phyloP scores from a whole-genome alignment of 2,329 filamentous ascomycete species.

The Talaromyces albobiverticillius region DNA sequence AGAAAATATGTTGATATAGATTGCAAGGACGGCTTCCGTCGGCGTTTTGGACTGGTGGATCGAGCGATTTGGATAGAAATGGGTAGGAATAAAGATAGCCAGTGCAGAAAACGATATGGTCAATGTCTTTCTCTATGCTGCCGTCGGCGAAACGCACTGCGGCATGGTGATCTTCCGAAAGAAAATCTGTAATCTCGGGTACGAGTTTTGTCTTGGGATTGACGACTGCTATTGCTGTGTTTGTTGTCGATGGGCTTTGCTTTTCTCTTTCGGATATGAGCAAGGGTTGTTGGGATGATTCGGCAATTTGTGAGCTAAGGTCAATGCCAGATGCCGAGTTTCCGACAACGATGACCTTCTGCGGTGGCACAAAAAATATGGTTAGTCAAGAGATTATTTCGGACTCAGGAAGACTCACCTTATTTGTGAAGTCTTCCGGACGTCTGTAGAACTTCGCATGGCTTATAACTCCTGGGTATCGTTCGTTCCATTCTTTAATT shows the following conservation, averaged over 20 bases:
- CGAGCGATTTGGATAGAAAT: conserved; percentile 54
- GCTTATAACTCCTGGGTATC: conserved; percentile 59
- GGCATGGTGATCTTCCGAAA: conserved; percentile 93
- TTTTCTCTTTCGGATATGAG: conserved; percentile 51
- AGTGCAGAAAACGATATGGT: conserved; percentile 80
- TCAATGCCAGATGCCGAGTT: conserved; percentile 82
- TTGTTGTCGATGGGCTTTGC: not conserved
- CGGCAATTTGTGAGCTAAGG: conserved; percentile 73
- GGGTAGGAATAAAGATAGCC: conserved; percentile 85
- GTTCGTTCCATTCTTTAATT: conserved; percentile 57
- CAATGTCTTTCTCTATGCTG: conserved; percentile 62
- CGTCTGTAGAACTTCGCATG: conserved; percentile 80
- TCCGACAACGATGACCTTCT: conserved; percentile 77
- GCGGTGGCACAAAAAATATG: conserved; percentile 26
- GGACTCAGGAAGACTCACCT: conserved; percentile 30
- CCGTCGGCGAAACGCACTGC: conserved; percentile 98
- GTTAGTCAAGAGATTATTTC: not conserved
- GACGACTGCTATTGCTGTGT: not conserved
- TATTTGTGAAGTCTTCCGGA: conserved; percentile 59
- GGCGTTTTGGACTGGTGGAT: conserved; percentile 57
- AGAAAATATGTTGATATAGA: conserved; percentile 77
- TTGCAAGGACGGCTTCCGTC: conserved; percentile 68
- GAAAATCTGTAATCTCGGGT: conserved; percentile 82
- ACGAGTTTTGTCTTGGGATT: not conserved
- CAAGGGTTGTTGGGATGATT: conserved; percentile 58